These are phyloP conservation scores for Termitomyces sp. DNA, from an alignment of 768 basidiomycete genomes.

Conservation along the genomic window DNA sequence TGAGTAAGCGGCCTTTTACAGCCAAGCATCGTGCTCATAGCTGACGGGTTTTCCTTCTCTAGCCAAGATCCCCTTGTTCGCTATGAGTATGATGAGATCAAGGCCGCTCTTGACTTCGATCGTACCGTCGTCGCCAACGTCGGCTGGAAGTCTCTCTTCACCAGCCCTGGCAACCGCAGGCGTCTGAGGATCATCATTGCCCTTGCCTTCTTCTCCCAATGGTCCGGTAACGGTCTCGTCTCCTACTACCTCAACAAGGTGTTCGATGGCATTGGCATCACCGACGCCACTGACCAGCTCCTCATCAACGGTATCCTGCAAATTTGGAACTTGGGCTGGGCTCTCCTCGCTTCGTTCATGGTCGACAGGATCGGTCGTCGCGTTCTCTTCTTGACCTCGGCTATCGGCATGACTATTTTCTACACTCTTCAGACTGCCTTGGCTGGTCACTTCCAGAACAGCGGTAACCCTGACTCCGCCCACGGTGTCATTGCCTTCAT, in stretches of 20 bases:
- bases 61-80: slow-evolving; percentile 64
- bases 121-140: slow-evolving; percentile 52
- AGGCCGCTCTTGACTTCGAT: slow-evolving; percentile 70
- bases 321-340: slow-evolving; percentile 75
- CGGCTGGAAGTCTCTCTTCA: slow-evolving; percentile 67
- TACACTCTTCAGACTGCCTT: slow-evolving; percentile 68
- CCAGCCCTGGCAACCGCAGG: slow-evolving; percentile 66
- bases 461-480: slow-evolving; percentile 39
- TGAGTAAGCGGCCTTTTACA: slow-evolving; percentile 27
- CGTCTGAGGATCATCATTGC: slow-evolving; percentile 77
- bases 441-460: slow-evolving; percentile 52
- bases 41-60: background rate
- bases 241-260: slow-evolving; percentile 81
- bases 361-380: slow-evolving; percentile 70
- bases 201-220: slow-evolving; percentile 81
- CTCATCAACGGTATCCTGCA: slow-evolving; percentile 86
- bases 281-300: slow-evolving; percentile 57
- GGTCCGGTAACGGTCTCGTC: slow-evolving; percentile 83
- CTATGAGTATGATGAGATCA: slow-evolving; percentile 81
- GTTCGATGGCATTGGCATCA: slow-evolving; percentile 66
- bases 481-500: slow-evolving; percentile 81
- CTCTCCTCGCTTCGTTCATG: slow-evolving; percentile 51
- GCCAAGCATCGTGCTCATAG: no score
- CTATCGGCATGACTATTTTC: slow-evolving; percentile 57
- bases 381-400: slow-evolving; percentile 63